Evolutionary conservation across 371 early-diverging fungal species (phyloP).

Genomic region (Batrachochytrium dendrobatidis): DNA sequence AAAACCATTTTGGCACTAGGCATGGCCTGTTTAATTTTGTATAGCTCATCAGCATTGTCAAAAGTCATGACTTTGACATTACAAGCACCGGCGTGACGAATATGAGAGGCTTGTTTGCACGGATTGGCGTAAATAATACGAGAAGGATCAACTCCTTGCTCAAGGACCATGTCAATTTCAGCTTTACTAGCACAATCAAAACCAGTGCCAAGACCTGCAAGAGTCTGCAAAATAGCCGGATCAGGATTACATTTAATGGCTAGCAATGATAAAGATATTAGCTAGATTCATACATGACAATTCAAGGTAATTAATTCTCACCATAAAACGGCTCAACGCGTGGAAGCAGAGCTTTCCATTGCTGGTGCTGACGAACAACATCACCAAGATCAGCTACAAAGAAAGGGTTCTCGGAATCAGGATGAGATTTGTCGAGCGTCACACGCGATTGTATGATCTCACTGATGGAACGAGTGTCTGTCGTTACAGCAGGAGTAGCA

Average conservation of each 20-base stretch:
- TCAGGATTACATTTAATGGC: slow-evolving; percentile 97
- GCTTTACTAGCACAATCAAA: slow-evolving; percentile 75
- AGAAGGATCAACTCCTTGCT: slow-evolving; percentile 65
- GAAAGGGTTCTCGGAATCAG: slow-evolving; percentile 65
- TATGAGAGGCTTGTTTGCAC: slow-evolving; percentile 92
- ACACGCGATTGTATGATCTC: slow-evolving; percentile 20
- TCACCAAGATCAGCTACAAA: slow-evolving; percentile 88
- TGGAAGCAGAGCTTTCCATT: slow-evolving; percentile 76
- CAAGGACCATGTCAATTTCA: slow-evolving; percentile 81
- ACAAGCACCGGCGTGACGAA: slow-evolving; percentile 71
- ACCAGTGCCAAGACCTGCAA: slow-evolving; percentile 77
- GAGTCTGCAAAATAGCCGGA: slow-evolving; percentile 70
- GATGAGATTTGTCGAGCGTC: slow-evolving; percentile 10
- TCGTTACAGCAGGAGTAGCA: background rate
- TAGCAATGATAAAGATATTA: slow-evolving; percentile 22
- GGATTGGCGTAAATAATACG: slow-evolving; percentile 97
- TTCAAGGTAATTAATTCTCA: slow-evolving; percentile 28
- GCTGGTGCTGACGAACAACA: slow-evolving; percentile 73
- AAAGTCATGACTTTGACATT: slow-evolving; percentile 92
- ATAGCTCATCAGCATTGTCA: slow-evolving; percentile 93
- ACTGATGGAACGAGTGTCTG: slow-evolving; percentile 16
- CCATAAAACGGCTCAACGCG: slow-evolving; percentile 92
- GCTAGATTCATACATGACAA: background rate
- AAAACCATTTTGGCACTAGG: slow-evolving; percentile 83
- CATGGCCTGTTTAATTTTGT: slow-evolving; percentile 76